Evolutionary conservation across 1,284 basidiomycete species (phyloP).

Genomic region (Microbotryum intermedium): DNA sequence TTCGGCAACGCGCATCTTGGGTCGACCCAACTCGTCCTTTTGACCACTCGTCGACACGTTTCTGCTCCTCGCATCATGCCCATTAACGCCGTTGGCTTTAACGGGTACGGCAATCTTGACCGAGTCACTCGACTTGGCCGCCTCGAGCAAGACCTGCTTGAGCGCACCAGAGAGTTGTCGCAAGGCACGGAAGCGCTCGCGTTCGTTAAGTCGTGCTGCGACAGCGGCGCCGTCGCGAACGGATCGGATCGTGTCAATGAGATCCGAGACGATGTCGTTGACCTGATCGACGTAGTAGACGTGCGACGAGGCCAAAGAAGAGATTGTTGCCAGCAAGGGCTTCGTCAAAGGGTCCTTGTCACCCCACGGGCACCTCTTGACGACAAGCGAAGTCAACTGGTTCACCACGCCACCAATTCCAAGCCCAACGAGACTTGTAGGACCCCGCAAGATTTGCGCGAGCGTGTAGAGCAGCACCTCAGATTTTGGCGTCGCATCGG

Average conservation of each 20-base stretch:
- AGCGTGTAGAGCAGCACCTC: constrained; percentile 68
- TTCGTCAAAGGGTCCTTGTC: constrained; percentile 62
- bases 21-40: constrained; percentile 2
- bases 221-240: constrained; percentile 46
- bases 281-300: constrained; percentile 96
- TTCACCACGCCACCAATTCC: constrained; percentile 11
- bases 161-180: constrained; percentile 64
- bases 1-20: constrained; percentile 14
- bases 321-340: constrained; percentile 65
- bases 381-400: constrained; percentile 12
- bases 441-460: constrained; percentile 55
- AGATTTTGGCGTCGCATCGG: constrained; percentile 46
- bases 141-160: constrained; percentile 55
- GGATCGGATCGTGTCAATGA: constrained; percentile 63
- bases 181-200: constrained; percentile 58
- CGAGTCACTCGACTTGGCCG: constrained; percentile 47
- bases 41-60: background rate
- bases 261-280: constrained; percentile 79
- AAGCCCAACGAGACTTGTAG: constrained; percentile 12
- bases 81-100: constrained; percentile 29
- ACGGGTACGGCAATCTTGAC: constrained; percentile 27
- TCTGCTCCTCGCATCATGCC: constrained; percentile 28
- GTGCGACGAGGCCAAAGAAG: constrained; percentile 69
- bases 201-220: constrained; percentile 41
- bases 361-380: constrained; percentile 54